Conservation (phyloP, 2,329 filamentous ascomycete genomes). For the Didymella keratinophila region DNA sequence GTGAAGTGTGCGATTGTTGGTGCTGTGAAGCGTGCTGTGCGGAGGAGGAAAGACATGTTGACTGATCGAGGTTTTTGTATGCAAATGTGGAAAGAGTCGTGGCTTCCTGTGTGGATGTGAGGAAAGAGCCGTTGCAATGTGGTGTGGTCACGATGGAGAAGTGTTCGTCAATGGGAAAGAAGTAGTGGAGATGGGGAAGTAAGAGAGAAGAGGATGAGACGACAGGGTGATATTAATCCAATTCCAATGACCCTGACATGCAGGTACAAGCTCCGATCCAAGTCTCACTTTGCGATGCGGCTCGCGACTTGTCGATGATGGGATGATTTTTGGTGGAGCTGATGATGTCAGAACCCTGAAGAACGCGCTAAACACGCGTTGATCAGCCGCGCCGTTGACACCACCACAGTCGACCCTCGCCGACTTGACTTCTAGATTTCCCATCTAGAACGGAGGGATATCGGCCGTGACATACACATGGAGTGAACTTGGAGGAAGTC, state of each 20-base stretch:
- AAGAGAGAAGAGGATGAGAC: background rate
- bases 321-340: conserved; percentile 19
- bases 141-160: background rate
- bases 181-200: conserved; percentile 1
- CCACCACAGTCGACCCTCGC: background rate
- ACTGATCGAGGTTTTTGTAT: background rate
- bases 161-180: background rate
- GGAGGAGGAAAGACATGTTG: conserved; percentile 28
- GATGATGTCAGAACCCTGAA: conserved; percentile 22
- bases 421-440: no score
- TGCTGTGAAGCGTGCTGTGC: conserved; percentile 18
- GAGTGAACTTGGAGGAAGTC: no score
- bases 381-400: background rate
- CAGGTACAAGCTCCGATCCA: conserved; percentile 22
- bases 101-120: background rate
- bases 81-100: background rate
- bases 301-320: conserved; percentile 17
- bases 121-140: background rate
- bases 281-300: conserved; percentile 14
- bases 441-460: no score
- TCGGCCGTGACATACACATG: no score
- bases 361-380: conserved; percentile 6
- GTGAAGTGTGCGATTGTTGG: conserved; percentile 20
- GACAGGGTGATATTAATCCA: conserved; percentile 14
- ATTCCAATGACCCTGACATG: conserved; percentile 8